Evolutionary conservation across 2,329 filamentous ascomycete genomes (phyloP).

Genomic region (Claviceps sorghi): DNA sequence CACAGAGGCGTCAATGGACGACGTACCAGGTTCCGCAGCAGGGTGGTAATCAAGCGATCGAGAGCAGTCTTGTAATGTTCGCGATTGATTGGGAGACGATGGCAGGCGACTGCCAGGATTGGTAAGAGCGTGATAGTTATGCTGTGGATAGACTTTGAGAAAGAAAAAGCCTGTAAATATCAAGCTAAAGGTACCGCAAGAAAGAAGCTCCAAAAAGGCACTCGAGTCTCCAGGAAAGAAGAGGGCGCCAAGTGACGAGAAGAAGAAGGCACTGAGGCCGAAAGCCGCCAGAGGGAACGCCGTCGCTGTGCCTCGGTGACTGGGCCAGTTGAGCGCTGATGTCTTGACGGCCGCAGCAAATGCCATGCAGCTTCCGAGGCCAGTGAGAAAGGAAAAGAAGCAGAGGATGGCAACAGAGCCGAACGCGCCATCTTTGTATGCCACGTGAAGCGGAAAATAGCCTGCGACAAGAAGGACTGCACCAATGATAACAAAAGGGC

Average conservation of each 20-base stretch:
- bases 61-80: background rate
- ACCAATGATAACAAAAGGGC: conserved; percentile 63
- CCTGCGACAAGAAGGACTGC: conserved; percentile 58
- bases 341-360: conserved; percentile 77
- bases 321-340: conserved; percentile 82
- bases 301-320: conserved; percentile 81
- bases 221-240: conserved; percentile 74
- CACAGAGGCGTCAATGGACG: conserved; percentile 9
- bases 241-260: conserved; percentile 63
- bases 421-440: conserved; percentile 51
- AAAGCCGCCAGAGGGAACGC: conserved; percentile 88
- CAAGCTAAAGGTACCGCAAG: conserved; percentile 63
- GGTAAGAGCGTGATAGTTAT: conserved; percentile 44
- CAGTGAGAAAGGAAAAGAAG: conserved; percentile 73
- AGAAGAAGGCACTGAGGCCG: conserved; percentile 91
- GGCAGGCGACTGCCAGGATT: conserved; percentile 8
- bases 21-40: conserved; percentile 53
- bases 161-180: conserved; percentile 73
- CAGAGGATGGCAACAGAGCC: conserved; percentile 51
- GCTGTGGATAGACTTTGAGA: conserved; percentile 50
- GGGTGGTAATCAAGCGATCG: conserved; percentile 15
- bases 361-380: conserved; percentile 79
- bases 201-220: conserved; percentile 65
- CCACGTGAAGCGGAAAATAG: conserved; percentile 73
- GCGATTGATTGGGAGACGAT: conserved; percentile 1